Evolutionary conservation across 345 rosid genomes (phyloP).

Genomic region (Gossypium herbaceum): DNA sequence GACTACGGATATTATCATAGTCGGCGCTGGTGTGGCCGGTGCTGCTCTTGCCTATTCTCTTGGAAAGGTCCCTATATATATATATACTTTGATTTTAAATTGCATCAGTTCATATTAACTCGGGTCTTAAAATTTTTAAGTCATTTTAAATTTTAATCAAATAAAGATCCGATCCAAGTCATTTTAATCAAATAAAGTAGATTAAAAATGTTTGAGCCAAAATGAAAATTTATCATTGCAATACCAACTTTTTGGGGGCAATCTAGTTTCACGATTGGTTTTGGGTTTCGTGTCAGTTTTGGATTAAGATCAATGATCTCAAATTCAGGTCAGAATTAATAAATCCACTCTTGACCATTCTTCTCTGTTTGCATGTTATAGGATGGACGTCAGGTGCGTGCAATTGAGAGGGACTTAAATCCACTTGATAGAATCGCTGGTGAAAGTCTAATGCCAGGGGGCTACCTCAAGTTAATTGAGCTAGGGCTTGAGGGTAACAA

Average conservation of each 20-base stretch:
- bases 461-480: constrained; percentile 21
- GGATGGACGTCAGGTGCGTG: constrained; percentile 19
- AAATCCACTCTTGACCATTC: not conserved
- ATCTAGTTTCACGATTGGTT: too few species aligned
- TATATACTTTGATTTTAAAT: not conserved
- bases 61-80: constrained; percentile 23
- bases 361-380: not conserved
- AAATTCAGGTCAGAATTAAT: too few species aligned
- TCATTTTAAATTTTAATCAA: too few species aligned
- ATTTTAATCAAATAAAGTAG: too few species aligned
- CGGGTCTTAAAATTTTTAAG: not conserved
- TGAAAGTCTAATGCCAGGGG: constrained; percentile 19
- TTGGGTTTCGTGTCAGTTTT: too few species aligned
- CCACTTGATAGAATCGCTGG: constrained; percentile 19
- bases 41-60: constrained; percentile 55
- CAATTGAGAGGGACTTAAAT: constrained; percentile 18
- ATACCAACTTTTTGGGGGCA: too few species aligned
- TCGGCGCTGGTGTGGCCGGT: constrained; percentile 46
- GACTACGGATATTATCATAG: constrained; percentile 29
- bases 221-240: too few species aligned
- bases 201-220: too few species aligned
- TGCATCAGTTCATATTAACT: not conserved
- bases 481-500: constrained; percentile 20
- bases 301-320: too few species aligned
- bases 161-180: too few species aligned